These are phyloP conservation scores for Hypericum androsaemum DNA, from an alignment of 345 rosid genomes.

Conservation along the genomic window DNA sequence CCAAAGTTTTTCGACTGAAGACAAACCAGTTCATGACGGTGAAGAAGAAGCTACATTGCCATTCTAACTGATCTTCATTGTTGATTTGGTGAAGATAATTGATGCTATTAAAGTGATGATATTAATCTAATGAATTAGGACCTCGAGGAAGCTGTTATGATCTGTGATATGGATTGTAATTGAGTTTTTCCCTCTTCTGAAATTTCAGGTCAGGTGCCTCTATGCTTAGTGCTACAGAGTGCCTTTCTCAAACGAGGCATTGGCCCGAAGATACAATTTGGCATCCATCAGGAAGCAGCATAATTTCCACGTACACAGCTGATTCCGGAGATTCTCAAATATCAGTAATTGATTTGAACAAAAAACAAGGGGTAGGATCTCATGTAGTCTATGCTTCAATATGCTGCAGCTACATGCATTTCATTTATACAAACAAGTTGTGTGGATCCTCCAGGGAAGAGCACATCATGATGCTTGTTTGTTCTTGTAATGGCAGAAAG, in stretches of 20 bases:
- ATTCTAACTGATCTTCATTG: too few species aligned
- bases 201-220: slow-evolving; percentile 64
- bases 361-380: slow-evolving; percentile 49
- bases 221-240: slow-evolving; percentile 56
- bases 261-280: slow-evolving; percentile 96
- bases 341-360: slow-evolving; percentile 61
- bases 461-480: neutral
- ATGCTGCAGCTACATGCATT: neutral
- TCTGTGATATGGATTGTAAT: neutral
- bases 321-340: slow-evolving; percentile 82
- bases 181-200: neutral
- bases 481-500: slow-evolving; percentile 30
- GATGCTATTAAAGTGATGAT: too few species aligned
- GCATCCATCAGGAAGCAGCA: slow-evolving; percentile 76
- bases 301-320: slow-evolving; percentile 58
- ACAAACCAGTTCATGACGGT: too few species aligned
- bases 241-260: slow-evolving; percentile 57
- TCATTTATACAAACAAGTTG: neutral
- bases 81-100: too few species aligned
- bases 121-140: too few species aligned
- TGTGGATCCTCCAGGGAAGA: neutral
- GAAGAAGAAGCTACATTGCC: too few species aligned
- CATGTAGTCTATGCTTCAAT: slow-evolving; percentile 3
- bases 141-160: neutral
- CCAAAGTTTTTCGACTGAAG: too few species aligned